A percentile compares a stretch with the other conserved stretches of the same genome.
phyloP scores from a whole-genome alignment of 225 moss, liverwort and hornwort genomes.

The Physcomitrium patens region DNA sequence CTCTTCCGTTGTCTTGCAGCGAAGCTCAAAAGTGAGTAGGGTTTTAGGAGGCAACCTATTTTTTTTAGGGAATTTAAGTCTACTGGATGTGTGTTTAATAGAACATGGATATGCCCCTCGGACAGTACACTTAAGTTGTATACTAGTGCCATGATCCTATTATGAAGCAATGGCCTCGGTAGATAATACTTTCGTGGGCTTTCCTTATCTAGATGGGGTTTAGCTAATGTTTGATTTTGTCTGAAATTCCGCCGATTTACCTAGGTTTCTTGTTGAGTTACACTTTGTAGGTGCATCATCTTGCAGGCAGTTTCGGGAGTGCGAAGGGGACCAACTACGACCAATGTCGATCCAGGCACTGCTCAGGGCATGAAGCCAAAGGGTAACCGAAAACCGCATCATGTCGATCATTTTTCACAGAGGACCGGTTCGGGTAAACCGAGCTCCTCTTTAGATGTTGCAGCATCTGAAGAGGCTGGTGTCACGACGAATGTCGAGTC shows the following conservation, averaged over 20 bases:
- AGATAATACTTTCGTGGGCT: background rate
- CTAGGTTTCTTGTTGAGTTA: slow-evolving; percentile 21
- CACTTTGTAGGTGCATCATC: slow-evolving; percentile 33
- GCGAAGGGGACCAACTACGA: slow-evolving; percentile 49
- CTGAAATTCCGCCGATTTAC: background rate
- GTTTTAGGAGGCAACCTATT: slow-evolving; percentile 31
- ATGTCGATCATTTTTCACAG: slow-evolving; percentile 40
- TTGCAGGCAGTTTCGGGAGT: slow-evolving; percentile 61
- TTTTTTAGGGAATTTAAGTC: background rate
- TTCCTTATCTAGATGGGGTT: slow-evolving; percentile 21
- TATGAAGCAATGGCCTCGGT: background rate
- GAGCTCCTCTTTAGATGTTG: slow-evolving; percentile 32
- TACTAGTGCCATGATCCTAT: background rate
- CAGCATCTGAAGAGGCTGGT: slow-evolving; percentile 42
- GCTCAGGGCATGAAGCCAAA: slow-evolving; percentile 64
- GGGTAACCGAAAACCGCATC: slow-evolving; percentile 56
- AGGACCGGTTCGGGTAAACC: slow-evolving; percentile 34
- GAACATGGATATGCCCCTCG: background rate
- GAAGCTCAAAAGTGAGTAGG: slow-evolving; percentile 17
- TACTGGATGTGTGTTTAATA: background rate
- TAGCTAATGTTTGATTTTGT: slow-evolving; percentile 16
- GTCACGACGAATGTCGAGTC: slow-evolving; percentile 41
- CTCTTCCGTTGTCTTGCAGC: slow-evolving; percentile 1
- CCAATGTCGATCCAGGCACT: slow-evolving; percentile 50
- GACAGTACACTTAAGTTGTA: background rate